phyloP scores from a whole-genome alignment of 768 basidiomycete genomes.

The Boletellus ananiceps region DNA sequence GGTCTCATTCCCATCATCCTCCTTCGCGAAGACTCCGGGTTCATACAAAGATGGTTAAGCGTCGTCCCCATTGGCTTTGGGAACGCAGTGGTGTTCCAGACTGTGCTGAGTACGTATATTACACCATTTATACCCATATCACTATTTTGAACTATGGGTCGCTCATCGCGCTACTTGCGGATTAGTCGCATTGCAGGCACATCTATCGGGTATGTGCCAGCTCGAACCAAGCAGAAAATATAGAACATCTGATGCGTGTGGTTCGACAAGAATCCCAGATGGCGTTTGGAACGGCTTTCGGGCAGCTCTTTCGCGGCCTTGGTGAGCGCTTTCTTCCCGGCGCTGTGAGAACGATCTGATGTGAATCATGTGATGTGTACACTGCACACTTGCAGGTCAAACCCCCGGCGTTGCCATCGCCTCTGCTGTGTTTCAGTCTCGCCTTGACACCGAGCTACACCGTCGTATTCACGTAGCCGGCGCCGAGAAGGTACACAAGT shows the following conservation, averaged over 20 bases:
- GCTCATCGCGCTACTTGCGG: background rate
- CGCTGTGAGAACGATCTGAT: background rate
- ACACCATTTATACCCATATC: background rate
- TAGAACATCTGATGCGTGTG: background rate
- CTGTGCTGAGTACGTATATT: conserved; percentile 12
- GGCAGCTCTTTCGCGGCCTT: conserved; percentile 19
- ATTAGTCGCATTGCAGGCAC: conserved; percentile 5
- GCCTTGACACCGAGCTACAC: conserved; percentile 14
- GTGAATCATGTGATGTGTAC: no score
- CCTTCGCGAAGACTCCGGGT: conserved; percentile 20
- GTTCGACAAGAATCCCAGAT: conserved; percentile 14
- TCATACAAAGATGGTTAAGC: conserved; percentile 20
- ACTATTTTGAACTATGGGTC: background rate
- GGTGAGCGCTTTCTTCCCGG: conserved; percentile 6
- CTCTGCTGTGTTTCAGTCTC: conserved; percentile 21
- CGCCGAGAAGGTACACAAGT: conserved; percentile 6
- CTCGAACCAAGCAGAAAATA: background rate
- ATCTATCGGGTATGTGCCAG: conserved; percentile 1
- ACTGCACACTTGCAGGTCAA: conserved; percentile 13
- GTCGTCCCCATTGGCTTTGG: conserved; percentile 17
- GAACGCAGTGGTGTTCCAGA: conserved; percentile 18
- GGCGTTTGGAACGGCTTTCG: conserved; percentile 23
- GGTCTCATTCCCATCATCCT: conserved; percentile 37
- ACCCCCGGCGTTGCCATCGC: conserved; percentile 19
- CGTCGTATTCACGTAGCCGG: conserved; percentile 10